Percentiles rank a stretch among this genome's conserved stretches.
These are phyloP conservation scores for Teunomyces atbi DNA, from an alignment of 805 yeast genomes.

Conservation along the genomic window DNA sequence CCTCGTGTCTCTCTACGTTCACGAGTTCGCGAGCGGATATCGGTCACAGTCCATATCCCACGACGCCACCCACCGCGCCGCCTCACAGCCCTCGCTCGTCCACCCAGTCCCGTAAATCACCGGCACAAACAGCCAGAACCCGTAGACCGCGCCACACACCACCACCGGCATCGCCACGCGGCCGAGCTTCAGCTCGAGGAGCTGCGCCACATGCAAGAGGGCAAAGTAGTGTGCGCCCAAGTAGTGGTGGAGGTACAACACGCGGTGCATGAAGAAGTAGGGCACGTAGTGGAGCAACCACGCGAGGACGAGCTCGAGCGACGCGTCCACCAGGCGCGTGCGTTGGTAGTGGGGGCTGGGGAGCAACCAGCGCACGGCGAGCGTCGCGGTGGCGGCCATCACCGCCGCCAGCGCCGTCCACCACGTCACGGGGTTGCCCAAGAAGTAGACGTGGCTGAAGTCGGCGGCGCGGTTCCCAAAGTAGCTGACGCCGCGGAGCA, in stretches of 20 bases:
- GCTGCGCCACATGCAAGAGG: slow-evolving; percentile 43
- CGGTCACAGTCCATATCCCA: slow-evolving; percentile 47
- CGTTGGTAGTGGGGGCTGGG: too few relatives aligned
- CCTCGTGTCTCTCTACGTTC: too few relatives aligned
- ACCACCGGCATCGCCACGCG: slow-evolving; percentile 25
- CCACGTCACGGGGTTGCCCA: slow-evolving; percentile 56
- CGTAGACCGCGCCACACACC: slow-evolving; percentile 17
- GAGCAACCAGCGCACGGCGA: too few relatives aligned
- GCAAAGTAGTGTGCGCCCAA: slow-evolving; percentile 51
- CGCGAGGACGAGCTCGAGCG: slow-evolving; percentile 49
- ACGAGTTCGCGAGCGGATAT: slow-evolving; percentile 10
- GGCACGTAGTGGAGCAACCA: slow-evolving; percentile 61
- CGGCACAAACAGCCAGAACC: slow-evolving; percentile 35
- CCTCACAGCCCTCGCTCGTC: slow-evolving; percentile 41
- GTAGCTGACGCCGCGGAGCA: slow-evolving; percentile 57
- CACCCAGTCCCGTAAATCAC: slow-evolving; percentile 48
- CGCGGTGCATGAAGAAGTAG: slow-evolving; percentile 41
- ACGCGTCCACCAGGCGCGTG: too few relatives aligned
- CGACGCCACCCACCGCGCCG: slow-evolving; percentile 29
- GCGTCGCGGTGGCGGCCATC: slow-evolving; percentile 1
- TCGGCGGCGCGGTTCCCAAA: slow-evolving; percentile 39
- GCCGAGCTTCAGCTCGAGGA: slow-evolving; percentile 45
- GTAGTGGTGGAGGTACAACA: slow-evolving; percentile 46
- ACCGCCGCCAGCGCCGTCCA: slow-evolving; percentile 23
- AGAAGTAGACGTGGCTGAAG: slow-evolving; percentile 47